A percentile compares a stretch with the other conserved stretches of the same genome.
These are phyloP conservation scores for Raddia guianensis DNA, from an alignment of 176 grass and related monocot genomes.

Conservation along the genomic window DNA sequence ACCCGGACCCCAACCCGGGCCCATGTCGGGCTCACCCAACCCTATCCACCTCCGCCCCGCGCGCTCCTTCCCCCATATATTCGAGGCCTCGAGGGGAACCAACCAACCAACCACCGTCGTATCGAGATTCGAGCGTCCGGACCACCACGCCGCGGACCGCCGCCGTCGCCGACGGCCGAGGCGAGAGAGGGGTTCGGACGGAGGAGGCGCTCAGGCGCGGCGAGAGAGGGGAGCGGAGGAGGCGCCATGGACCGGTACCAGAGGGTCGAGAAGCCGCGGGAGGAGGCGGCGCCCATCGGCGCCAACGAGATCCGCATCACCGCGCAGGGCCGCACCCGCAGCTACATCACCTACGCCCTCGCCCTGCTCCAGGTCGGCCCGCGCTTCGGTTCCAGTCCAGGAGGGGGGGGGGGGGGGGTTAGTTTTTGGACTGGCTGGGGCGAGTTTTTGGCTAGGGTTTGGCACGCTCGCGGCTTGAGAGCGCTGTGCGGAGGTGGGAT, in stretches of 20 bases:
- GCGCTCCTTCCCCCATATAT: neutral
- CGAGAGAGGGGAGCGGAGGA: neutral
- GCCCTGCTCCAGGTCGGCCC: conserved; percentile 54
- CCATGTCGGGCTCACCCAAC: conserved; percentile 35
- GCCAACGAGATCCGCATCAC: conserved; percentile 77
- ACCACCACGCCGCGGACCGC: conserved; percentile 21
- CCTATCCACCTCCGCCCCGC: conserved; percentile 10
- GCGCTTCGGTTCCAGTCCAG: neutral
- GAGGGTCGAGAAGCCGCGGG: conserved; percentile 68
- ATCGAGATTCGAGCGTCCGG: neutral
- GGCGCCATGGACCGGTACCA: conserved; percentile 67
- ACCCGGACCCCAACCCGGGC: conserved; percentile 19
- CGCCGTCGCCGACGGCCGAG: neutral
- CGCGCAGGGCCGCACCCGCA: conserved; percentile 63
- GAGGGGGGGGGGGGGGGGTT: too few species aligned
- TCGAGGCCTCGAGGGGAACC: too few species aligned
- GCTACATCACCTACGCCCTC: conserved; percentile 72
- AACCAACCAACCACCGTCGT: too few species aligned
- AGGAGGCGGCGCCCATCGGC: conserved; percentile 52
- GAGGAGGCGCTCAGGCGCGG: neutral
- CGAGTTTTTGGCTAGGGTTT: conserved; percentile 26
- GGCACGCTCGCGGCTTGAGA: neutral
- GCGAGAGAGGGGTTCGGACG: neutral
- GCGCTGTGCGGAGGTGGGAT: neutral
- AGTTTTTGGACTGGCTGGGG: neutral